phyloP scores from a whole-genome alignment of 2,329 filamentous ascomycete species.

The Botryotinia calthae region DNA sequence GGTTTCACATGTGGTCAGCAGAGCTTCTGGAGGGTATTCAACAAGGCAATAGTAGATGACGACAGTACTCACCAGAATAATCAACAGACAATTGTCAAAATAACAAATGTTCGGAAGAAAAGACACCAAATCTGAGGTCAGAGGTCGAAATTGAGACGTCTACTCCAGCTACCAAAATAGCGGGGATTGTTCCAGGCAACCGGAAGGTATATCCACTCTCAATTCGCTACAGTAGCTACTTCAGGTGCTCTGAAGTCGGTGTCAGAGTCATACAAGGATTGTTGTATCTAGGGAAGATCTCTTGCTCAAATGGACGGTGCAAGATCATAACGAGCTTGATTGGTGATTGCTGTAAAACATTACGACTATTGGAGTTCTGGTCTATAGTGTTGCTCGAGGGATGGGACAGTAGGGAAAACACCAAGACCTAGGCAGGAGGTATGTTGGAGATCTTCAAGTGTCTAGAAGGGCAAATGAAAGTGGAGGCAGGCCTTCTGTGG shows the following conservation, averaged over 20 bases:
- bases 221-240: constrained; percentile 17
- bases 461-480: not conserved
- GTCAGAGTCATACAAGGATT: constrained; percentile 7
- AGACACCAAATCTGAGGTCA: not conserved
- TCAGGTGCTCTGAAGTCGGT: constrained; percentile 11
- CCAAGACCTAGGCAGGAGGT: not conserved
- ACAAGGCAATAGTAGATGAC: not conserved
- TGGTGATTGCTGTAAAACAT: constrained; percentile 12
- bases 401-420: not conserved
- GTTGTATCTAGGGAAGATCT: not conserved
- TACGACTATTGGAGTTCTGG: not conserved
- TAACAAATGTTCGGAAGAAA: not conserved
- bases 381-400: not conserved
- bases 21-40: not conserved
- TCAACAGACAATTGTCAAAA: not conserved
- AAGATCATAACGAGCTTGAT: constrained; percentile 12
- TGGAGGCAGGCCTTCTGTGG: not conserved
- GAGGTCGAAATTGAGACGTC: constrained; percentile 11
- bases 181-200: constrained; percentile 20
- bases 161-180: constrained; percentile 13
- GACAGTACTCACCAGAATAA: not conserved
- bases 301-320: not conserved
- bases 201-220: constrained; percentile 17
- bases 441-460: not conserved
- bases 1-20: constrained; percentile 14